phyloP scores from a whole-genome alignment of 2,329 filamentous ascomycete genomes.

The Zasmidium cellare region DNA sequence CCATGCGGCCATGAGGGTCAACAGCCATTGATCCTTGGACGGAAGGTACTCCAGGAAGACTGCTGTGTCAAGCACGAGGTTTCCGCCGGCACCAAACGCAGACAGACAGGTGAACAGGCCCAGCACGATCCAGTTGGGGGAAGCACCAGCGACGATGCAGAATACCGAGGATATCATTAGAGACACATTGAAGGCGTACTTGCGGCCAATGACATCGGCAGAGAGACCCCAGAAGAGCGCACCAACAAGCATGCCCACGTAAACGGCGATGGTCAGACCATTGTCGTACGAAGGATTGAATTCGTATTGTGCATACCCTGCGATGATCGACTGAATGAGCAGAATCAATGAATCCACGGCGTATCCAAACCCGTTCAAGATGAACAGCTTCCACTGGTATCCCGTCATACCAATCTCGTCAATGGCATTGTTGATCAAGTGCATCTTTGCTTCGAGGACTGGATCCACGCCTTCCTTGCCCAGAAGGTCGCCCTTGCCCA shows the following conservation, averaged over 20 bases:
- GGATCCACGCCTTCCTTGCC: constrained; percentile 60
- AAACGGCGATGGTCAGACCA: constrained; percentile 63
- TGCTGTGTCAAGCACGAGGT: constrained; percentile 61
- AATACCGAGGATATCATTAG: constrained; percentile 64
- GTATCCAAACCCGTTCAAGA: constrained; percentile 63
- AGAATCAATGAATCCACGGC: constrained; percentile 59
- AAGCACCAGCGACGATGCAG: constrained; percentile 64
- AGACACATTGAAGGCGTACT: constrained; percentile 68
- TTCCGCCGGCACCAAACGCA: constrained; percentile 65
- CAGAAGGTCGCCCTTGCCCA: constrained; percentile 54
- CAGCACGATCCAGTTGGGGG: constrained; percentile 66
- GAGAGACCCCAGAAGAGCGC: constrained; percentile 69
- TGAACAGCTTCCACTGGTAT: constrained; percentile 60
- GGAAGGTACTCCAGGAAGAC: constrained; percentile 61
- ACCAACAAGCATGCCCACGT: constrained; percentile 55
- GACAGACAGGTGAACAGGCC: constrained; percentile 64
- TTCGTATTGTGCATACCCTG: constrained; percentile 58
- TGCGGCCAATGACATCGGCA: constrained; percentile 67
- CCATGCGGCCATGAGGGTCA: constrained; percentile 63
- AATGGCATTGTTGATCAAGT: constrained; percentile 66
- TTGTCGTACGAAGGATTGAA: constrained; percentile 55
- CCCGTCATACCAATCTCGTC: constrained; percentile 55
- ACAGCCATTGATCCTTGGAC: constrained; percentile 61
- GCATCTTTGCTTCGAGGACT: constrained; percentile 66
- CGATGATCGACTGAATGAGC: constrained; percentile 64